phyloP scores from a whole-genome alignment of 805 yeast species.

The Zygotorulaspora florentina region DNA sequence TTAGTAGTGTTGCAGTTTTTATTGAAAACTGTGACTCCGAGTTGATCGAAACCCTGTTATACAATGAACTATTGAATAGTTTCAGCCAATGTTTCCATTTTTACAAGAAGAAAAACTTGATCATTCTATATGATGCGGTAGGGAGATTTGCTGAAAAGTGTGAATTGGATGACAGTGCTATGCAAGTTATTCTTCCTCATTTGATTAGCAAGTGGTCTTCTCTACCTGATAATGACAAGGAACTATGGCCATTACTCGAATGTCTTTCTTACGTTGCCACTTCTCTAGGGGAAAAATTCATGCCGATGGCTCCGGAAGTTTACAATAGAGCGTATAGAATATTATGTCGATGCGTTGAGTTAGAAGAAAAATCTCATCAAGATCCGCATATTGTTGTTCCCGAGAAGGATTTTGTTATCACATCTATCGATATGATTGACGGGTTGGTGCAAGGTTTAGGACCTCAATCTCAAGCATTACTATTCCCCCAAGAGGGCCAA shows the following conservation, averaged over 20 bases:
- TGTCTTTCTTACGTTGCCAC: conserved; percentile 92
- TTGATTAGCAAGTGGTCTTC: conserved; percentile 75
- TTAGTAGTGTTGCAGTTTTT: conserved; percentile 78
- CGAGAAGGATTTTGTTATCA: conserved; percentile 85
- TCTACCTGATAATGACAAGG: conserved; percentile 73
- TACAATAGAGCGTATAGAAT: conserved; percentile 74
- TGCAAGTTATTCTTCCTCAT: conserved; percentile 71
- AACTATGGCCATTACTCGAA: conserved; percentile 86
- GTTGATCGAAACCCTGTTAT: conserved; percentile 53
- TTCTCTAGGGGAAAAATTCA: conserved; percentile 74
- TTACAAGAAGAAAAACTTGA: conserved; percentile 79
- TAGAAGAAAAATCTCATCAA: conserved; percentile 56
- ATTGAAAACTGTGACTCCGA: conserved; percentile 70
- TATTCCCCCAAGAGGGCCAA: conserved; percentile 29
- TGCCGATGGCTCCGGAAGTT: conserved; percentile 84
- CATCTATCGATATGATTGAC: conserved; percentile 84
- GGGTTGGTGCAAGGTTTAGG: conserved; percentile 91
- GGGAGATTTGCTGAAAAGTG: conserved; percentile 82
- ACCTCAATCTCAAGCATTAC: conserved; percentile 47
- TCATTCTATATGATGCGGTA: conserved; percentile 82
- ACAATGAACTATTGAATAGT: conserved; percentile 63
- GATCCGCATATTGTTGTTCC: conserved; percentile 72
- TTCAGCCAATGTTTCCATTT: conserved; percentile 68
- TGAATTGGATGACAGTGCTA: conserved; percentile 51
- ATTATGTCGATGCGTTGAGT: conserved; percentile 60